phyloP scores from a whole-genome alignment of 352 stramenopile genomes.

The Phytophthora aleatoria region DNA sequence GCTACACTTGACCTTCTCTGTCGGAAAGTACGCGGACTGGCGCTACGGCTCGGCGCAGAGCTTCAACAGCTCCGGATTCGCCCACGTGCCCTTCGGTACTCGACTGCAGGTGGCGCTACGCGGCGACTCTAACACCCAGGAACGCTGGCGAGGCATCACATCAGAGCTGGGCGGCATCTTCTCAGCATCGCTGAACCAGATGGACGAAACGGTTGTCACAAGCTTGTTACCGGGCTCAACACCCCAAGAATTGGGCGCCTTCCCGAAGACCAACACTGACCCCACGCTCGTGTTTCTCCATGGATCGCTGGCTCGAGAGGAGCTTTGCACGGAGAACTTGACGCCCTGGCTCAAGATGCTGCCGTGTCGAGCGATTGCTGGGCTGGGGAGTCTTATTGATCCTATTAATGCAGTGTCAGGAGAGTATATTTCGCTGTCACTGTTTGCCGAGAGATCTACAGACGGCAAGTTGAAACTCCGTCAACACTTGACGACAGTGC shows the following conservation, averaged over 20 bases:
- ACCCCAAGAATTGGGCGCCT: slow-evolving; percentile 16
- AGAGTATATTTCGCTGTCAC: slow-evolving; percentile 68
- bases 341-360: slow-evolving; percentile 90
- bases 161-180: slow-evolving; percentile 79
- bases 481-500: slow-evolving; percentile 68
- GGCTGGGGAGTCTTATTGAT: slow-evolving; percentile 73
- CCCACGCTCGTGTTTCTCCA: slow-evolving; percentile 48
- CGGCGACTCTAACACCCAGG: slow-evolving; percentile 20
- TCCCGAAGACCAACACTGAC: slow-evolving; percentile 10
- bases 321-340: slow-evolving; percentile 90
- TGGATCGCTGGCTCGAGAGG: slow-evolving; percentile 74
- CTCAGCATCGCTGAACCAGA: slow-evolving; percentile 84
- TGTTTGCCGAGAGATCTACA: slow-evolving; percentile 42
- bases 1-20: slow-evolving; percentile 68
- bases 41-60: slow-evolving; percentile 45
- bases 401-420: slow-evolving; percentile 75
- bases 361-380: slow-evolving; percentile 66
- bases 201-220: slow-evolving; percentile 60
- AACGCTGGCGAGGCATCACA: slow-evolving; percentile 74
- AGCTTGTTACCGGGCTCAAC: slow-evolving; percentile 14
- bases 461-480: slow-evolving; percentile 42
- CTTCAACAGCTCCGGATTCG: slow-evolving; percentile 17
- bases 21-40: slow-evolving; percentile 61
- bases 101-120: slow-evolving; percentile 61
- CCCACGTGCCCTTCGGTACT: slow-evolving; percentile 64